Evolutionary conservation across 257 asterid genomes (phyloP).

Genomic region (Ocimum tenuiflorum): DNA sequence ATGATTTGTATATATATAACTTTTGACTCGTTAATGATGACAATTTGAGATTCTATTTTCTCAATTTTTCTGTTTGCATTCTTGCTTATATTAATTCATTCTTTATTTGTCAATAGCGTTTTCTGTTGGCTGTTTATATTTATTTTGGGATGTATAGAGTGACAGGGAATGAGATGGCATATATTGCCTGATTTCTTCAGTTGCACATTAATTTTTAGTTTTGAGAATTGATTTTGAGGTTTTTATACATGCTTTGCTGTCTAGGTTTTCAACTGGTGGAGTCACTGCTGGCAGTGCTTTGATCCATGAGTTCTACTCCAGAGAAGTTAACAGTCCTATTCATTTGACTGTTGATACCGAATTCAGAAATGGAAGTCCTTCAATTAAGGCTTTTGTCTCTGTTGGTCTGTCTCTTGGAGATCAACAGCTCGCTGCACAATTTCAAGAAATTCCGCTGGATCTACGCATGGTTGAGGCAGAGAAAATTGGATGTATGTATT

Average conservation of each 20-base stretch:
- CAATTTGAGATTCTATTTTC: not conserved
- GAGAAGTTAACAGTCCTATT: constrained; percentile 63
- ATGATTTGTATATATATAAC: not conserved
- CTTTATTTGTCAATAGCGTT: not conserved
- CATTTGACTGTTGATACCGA: constrained; percentile 84
- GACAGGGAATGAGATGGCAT: no score
- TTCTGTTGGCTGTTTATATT: not conserved
- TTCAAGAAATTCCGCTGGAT: constrained; percentile 88
- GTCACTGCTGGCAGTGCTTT: constrained; percentile 72
- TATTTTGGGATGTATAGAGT: not conserved
- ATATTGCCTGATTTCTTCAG: not conserved
- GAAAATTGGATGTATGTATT: constrained; percentile 70
- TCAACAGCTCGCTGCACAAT: constrained; percentile 85
- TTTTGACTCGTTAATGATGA: not conserved
- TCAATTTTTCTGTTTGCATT: not conserved
- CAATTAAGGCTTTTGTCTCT: constrained; percentile 61
- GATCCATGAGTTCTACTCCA: constrained; percentile 70
- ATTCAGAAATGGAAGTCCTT: constrained; percentile 44
- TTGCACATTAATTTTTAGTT: not conserved
- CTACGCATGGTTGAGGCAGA: constrained; percentile 91
- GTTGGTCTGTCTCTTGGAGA: constrained; percentile 69
- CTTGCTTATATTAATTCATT: not conserved
- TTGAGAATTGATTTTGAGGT: not conserved
- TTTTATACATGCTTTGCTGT: not conserved
- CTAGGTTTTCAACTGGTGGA: constrained; percentile 93